Evolutionary conservation across 176 grass and related monocot species (phyloP).

Genomic region (Paspalum vaginatum): DNA sequence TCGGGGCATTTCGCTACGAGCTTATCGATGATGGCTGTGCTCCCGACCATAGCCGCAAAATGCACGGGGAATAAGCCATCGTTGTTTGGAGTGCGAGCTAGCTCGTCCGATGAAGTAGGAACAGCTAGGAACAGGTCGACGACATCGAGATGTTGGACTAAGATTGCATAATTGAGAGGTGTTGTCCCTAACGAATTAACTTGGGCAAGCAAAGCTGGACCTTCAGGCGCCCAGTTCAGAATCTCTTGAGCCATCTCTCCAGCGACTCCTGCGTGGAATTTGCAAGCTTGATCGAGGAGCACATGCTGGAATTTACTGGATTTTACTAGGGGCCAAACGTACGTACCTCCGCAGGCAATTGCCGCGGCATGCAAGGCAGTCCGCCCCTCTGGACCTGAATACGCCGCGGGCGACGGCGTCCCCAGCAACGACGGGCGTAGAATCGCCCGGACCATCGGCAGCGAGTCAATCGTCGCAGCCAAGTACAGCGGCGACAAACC

Average conservation of each 20-base stretch:
- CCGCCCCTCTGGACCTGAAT: slow-evolving; percentile 30
- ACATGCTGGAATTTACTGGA: not conserved
- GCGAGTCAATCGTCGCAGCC: not conserved
- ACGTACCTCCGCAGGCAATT: not conserved
- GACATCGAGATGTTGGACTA: not conserved
- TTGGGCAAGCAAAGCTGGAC: not conserved
- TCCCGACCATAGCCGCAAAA: not conserved
- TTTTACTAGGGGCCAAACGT: too few species aligned
- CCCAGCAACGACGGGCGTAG: not conserved
- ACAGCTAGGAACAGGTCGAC: not conserved
- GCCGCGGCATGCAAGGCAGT: slow-evolving; percentile 54
- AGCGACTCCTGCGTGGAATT: too few species aligned
- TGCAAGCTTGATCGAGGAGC: too few species aligned
- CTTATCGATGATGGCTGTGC: not conserved
- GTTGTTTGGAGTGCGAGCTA: slow-evolving; percentile 19
- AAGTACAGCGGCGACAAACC: slow-evolving; percentile 51
- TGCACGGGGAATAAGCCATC: slow-evolving; percentile 40
- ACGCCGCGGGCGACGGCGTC: not conserved
- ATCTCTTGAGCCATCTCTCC: slow-evolving; percentile 33
- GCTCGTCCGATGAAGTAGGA: not conserved
- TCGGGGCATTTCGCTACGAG: slow-evolving; percentile 16
- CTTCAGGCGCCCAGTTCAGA: not conserved
- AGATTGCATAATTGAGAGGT: slow-evolving; percentile 45
- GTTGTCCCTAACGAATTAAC: slow-evolving; percentile 44
- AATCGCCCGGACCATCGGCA: not conserved